Evolutionary conservation across 371 early-diverging fungal species (phyloP).

Genomic region (Scutellospora calospora): DNA sequence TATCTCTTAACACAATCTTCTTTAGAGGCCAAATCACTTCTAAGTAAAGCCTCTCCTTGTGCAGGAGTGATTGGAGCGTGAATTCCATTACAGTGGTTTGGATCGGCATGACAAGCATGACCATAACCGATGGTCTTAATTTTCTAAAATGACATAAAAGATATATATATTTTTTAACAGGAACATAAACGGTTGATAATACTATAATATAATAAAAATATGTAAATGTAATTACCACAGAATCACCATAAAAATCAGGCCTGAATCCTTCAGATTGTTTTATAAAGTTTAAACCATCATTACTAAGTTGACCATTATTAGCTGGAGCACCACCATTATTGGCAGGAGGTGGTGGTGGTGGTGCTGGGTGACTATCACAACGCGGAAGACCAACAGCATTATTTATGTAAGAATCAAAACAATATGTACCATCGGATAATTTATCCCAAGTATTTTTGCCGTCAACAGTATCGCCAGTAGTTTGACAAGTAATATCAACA

Average conservation of each 20-base stretch:
- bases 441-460: background rate
- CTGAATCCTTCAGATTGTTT: background rate
- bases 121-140: slow-evolving; percentile 13
- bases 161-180: background rate
- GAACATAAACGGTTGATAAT: background rate
- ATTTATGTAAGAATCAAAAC: background rate
- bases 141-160: background rate
- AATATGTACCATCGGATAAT: background rate
- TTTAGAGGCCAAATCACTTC: background rate
- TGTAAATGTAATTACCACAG: background rate
- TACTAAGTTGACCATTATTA: background rate
- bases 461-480: background rate
- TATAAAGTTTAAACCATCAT: background rate
- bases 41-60: background rate
- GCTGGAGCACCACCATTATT: background rate
- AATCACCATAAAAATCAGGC: background rate
- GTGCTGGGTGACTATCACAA: background rate
- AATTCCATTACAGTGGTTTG: background rate
- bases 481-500: background rate
- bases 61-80: background rate
- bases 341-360: too few relatives aligned
- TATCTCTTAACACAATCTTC: background rate
- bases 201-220: background rate
- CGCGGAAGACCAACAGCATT: background rate
- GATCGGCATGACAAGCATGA: background rate